Evolutionary conservation across 2,329 filamentous ascomycete genomes (phyloP), one percentile per base, ranked within the genome.

Genomic region (Colletotrichum lini): DNA sequence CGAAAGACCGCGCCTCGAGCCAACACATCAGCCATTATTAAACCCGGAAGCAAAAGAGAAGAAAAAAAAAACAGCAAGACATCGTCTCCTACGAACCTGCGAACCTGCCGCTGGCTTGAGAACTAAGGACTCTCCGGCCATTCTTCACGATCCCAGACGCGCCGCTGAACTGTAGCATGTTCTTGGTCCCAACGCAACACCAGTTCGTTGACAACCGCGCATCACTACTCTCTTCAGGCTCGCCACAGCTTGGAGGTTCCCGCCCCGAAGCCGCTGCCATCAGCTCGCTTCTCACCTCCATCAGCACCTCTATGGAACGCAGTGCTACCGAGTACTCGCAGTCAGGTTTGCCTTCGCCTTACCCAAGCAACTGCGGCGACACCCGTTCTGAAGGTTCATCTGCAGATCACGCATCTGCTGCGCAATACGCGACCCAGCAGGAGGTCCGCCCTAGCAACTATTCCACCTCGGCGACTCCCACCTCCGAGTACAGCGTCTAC

Each of bases 351-450:
- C 91, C 88, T 82, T 90, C 90, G 88, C 89, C 90, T 84, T 91
- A 90, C 85, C 88, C 89, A 81, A 88, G 86, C 85, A 87, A 87
- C 83, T 88, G 87, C 84, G 88, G 85, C 86, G 87, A 90, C 87
- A 85, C 89, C 84, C 89, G 92, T 88, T 95, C 94, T 95, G 94
- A 97, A 93, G 91, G 89, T 82, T 90, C 92, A 82, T 85, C 89
- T 85, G 91, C 93, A 96, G 95, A 97, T 93, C 94, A 94, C 89
- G 89, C 93, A 85, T 94, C 95, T 93, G 92, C 93, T 93, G 93
- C 93, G 85, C 93, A 96, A 84, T 97, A 97, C 85, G 88, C 93
- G 77, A 90, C 91, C 79, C 92, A 93, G 81, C 92, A 93, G 86
- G 95, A 98, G 86, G 90, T 91, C 79, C 91, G 93, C 82, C 85